phyloP scores from a whole-genome alignment of 768 basidiomycete species.

The Boletus rex-veris region DNA sequence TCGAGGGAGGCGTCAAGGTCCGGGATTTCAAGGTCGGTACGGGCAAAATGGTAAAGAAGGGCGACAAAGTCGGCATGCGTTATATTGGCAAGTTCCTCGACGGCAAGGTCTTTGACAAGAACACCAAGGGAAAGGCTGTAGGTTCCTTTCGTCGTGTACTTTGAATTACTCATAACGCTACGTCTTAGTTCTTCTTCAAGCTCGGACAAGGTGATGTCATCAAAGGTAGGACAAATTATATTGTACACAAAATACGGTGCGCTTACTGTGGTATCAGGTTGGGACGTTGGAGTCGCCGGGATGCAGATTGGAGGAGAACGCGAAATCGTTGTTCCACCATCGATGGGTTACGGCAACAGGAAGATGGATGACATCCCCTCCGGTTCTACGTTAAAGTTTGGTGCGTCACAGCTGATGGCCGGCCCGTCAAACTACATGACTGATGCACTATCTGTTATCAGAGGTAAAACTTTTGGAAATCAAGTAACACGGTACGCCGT shows the following conservation, averaged over 20 bases:
- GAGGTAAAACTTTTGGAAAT: constrained; percentile 72
- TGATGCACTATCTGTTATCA: constrained; percentile 28
- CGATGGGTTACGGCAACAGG: constrained; percentile 67
- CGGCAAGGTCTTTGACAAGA: constrained; percentile 76
- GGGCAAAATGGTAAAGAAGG: constrained; percentile 85
- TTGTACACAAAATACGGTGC: neutral
- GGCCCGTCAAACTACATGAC: neutral
- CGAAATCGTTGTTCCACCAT: constrained; percentile 66
- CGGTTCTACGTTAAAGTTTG: constrained; percentile 80
- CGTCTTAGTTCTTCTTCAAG: constrained; percentile 63
- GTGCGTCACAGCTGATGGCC: constrained; percentile 41
- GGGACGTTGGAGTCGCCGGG: constrained; percentile 89
- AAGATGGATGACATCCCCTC: constrained; percentile 63
- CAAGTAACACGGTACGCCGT: constrained; percentile 42
- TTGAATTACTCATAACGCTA: neutral
- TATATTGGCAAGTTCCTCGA: constrained; percentile 88
- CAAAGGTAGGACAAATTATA: constrained; percentile 51
- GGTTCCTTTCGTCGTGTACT: constrained; percentile 27
- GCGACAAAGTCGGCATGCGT: constrained; percentile 78
- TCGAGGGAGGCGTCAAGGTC: constrained; percentile 73
- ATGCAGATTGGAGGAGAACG: constrained; percentile 93
- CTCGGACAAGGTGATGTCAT: constrained; percentile 91
- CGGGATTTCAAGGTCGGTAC: constrained; percentile 74
- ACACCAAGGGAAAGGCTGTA: constrained; percentile 84
- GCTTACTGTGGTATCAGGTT: constrained; percentile 44